A percentile compares a stretch with the other conserved stretches of the same genome.
Conservation (phyloP, 345 rosid genomes). For the Eucalyptus cladocalyx region DNA sequence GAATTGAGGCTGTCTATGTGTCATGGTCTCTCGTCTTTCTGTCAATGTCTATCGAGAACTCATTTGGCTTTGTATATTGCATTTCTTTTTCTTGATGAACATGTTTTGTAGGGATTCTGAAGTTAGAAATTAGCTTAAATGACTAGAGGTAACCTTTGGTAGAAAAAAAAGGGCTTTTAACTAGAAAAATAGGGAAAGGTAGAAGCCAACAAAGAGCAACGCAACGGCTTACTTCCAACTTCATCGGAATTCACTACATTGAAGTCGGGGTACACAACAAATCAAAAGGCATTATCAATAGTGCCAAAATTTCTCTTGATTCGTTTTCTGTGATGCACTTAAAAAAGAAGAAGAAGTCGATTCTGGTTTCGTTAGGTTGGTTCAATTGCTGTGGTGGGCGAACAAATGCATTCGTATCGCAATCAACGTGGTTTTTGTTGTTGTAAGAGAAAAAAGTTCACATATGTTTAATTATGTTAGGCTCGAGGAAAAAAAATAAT, state of each 20-base stretch:
- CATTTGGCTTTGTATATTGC: neutral
- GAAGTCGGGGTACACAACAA: neutral
- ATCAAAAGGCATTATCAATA: neutral
- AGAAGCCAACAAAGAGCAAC: neutral
- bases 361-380: neutral
- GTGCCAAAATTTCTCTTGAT: neutral
- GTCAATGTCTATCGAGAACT: neutral
- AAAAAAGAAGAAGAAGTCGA: neutral
- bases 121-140: neutral
- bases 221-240: neutral
- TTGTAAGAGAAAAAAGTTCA: neutral
- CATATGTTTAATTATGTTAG: neutral
- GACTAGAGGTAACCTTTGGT: neutral
- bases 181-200: neutral
- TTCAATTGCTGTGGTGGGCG: neutral
- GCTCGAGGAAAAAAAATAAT: neutral
- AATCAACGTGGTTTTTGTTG: neutral
- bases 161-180: neutral
- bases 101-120: neutral
- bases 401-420: neutral
- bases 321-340: neutral
- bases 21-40: neutral
- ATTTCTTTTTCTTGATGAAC: neutral
- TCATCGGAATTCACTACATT: neutral
- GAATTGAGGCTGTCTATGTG: neutral